Base-by-base conservation (phyloP, 805 yeast genomes). In the Priceomyces castillae region DNA sequence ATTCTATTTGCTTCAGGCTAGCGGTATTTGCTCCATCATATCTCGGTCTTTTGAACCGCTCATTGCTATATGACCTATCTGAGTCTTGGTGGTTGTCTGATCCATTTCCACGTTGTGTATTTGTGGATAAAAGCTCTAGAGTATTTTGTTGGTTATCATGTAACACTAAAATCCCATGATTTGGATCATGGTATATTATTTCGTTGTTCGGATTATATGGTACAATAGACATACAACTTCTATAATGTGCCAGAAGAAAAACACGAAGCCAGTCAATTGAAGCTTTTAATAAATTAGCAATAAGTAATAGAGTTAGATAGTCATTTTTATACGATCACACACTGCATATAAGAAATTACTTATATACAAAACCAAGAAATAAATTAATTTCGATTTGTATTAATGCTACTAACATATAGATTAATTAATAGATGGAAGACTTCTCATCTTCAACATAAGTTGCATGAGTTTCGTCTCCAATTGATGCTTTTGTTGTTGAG, bases 151-250 rank as follows among this genome's bases (percentile, higher is more conserved):
- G 59, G 45, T 56, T 58, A 51, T 67, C 59, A 40, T 65, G 71
- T 2, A 67, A 46, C 3, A 67, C 71, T 30, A 67, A 48, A 23
- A 67, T 53, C 17, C 68, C 66, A 35, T 62, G 59, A 28, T 50
- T 47, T 15, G 70, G 68, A 41, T 67, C 70, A 39, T 67, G 70
- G 46, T 61, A 65, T 3, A 67, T 62, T 31, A 67, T 50, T 37
- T 58, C 56, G 41, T 57, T 59, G 31, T 53, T 54, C 15, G 56
- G 39, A 43, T 66, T 58, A 51, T 67, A 67, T 2, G 73, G 72
- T 26, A 67, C 68, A 20, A 67, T 57, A 10, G 73, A 67, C 73
- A 67, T 67, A 28, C 31, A 28, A 28, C n/a, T n/a, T 28, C 9
- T 22, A 7, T 22, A 22, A 6, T 9, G 25, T 22, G 25, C 25